These are phyloP conservation scores for Lactifluus piperatus DNA, from an alignment of 768 basidiomycete genomes.

Conservation along the genomic window DNA sequence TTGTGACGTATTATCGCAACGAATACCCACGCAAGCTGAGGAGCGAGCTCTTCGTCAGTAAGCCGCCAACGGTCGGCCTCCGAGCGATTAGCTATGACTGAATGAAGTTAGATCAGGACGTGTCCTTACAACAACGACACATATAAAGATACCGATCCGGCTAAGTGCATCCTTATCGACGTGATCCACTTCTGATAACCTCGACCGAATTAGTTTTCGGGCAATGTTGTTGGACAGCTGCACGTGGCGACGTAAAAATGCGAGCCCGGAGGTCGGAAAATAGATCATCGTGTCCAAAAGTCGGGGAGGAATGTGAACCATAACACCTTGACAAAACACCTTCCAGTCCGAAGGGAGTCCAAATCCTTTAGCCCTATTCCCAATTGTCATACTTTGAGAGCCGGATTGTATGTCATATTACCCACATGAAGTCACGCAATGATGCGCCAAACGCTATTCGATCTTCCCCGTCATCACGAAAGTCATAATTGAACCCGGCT, in stretches of 20 bases:
- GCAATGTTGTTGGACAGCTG: constrained; percentile 3
- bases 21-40: constrained; percentile 9
- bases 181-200: not conserved
- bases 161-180: constrained; percentile 8
- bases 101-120: not conserved
- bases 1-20: no score
- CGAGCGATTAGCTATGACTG: constrained; percentile 9
- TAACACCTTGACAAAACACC: constrained; percentile 12
- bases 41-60: constrained; percentile 4
- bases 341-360: constrained; percentile 16
- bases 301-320: constrained; percentile 5
- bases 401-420: not conserved
- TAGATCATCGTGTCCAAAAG: constrained; percentile 5
- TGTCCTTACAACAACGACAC: not conserved
- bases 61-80: constrained; percentile 9
- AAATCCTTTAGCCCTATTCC: constrained; percentile 14
- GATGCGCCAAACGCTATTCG: constrained; percentile 3
- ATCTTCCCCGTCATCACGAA: constrained; percentile 8
- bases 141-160: constrained; percentile 2
- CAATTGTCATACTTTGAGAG: not conserved
- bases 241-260: constrained; percentile 13
- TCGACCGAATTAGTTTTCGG: constrained; percentile 6
- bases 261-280: constrained; percentile 12
- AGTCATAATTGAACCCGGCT: constrained; percentile 15
- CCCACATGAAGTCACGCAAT: constrained; percentile 13